These are phyloP conservation scores for Malania oleifera DNA, from an alignment of 164 flowering plant species.

Conservation along the genomic window DNA sequence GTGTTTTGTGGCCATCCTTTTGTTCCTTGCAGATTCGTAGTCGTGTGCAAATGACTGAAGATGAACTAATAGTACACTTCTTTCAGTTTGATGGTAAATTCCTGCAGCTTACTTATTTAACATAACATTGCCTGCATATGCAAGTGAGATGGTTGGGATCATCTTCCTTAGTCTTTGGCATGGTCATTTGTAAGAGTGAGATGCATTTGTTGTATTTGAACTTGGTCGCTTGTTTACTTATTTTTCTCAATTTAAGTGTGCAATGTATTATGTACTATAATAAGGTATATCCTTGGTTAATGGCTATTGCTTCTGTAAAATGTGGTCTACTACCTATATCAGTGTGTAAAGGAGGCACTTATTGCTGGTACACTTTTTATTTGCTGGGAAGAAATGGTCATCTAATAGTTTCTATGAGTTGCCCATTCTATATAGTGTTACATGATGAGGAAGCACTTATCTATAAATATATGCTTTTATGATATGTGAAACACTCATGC, in stretches of 20 bases:
- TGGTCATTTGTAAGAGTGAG: neutral
- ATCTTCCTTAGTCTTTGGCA: neutral
- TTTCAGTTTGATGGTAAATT: slow-evolving; percentile 78
- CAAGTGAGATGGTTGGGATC: neutral
- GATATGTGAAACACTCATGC: too few species aligned
- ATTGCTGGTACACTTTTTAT: too few species aligned
- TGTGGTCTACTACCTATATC: too few species aligned
- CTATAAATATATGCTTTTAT: too few species aligned
- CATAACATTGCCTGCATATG: neutral
- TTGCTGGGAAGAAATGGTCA: too few species aligned
- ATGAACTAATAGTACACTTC: slow-evolving; percentile 73
- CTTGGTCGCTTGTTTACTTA: neutral
- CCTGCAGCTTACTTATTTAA: neutral
- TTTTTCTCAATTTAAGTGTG: neutral
- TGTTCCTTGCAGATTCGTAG: slow-evolving; percentile 35
- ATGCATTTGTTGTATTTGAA: neutral
- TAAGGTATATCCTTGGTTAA: too few species aligned
- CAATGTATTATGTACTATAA: too few species aligned
- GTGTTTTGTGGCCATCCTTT: slow-evolving; percentile 1
- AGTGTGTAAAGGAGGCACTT: too few species aligned
- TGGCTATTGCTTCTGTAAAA: too few species aligned
- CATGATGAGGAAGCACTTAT: too few species aligned
- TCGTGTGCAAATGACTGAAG: slow-evolving; percentile 75
- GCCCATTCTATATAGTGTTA: too few species aligned
- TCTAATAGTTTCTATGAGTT: too few species aligned